Evolutionary conservation across 208 protist species (phyloP).

Genomic region (Trichomonas gallinae): DNA sequence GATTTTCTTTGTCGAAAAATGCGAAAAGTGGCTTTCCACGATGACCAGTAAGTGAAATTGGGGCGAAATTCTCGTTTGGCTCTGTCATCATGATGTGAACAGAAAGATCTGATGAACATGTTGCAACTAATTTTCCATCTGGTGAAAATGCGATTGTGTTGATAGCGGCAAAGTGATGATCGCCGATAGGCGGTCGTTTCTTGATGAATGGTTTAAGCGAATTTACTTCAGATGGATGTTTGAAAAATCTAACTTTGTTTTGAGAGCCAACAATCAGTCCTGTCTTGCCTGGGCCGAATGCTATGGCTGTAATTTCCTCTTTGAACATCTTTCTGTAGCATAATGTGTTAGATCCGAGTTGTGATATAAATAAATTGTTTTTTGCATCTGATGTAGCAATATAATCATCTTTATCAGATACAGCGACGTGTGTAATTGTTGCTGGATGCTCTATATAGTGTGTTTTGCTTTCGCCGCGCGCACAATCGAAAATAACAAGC

Average conservation of each 20-base stretch:
- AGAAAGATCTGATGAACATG: background rate
- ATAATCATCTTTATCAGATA: background rate
- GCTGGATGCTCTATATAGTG: background rate
- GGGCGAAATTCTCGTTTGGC: background rate
- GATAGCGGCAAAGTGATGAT: background rate
- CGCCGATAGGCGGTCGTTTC: background rate
- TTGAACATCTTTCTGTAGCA: background rate
- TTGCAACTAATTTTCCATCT: background rate
- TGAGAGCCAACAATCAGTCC: background rate
- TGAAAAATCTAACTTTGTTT: background rate
- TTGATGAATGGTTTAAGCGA: background rate
- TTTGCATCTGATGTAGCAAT: background rate
- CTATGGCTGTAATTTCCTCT: background rate
- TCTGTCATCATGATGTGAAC: constrained; percentile 2
- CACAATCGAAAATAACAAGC: background rate
- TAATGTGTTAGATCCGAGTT: background rate
- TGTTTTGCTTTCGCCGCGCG: background rate
- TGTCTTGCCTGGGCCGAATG: background rate
- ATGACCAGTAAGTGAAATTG: background rate
- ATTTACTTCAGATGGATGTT: background rate
- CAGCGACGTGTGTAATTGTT: background rate
- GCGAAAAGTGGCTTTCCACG: background rate
- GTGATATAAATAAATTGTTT: background rate
- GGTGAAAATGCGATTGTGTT: background rate
- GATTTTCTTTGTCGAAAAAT: background rate